phyloP scores from a whole-genome alignment of 495 filamentous ascomycete genomes.

The Lasiosphaeris hirsuta region DNA sequence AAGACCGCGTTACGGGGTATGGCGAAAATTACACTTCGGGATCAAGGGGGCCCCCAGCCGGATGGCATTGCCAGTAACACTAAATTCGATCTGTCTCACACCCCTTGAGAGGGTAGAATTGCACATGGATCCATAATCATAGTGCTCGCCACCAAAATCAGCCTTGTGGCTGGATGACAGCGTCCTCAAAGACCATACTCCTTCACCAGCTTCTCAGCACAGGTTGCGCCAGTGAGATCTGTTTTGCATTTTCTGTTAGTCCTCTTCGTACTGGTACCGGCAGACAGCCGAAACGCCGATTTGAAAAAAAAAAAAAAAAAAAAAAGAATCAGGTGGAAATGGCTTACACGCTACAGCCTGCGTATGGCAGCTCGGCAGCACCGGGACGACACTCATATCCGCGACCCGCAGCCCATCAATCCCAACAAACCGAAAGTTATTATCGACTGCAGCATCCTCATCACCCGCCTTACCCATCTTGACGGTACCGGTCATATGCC shows the following conservation, averaged over 20 bases:
- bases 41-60: no score
- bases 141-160: no score
- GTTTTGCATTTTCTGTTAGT: not conserved
- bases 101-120: no score
- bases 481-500: conserved; percentile 60
- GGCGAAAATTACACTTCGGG: no score
- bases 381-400: conserved; percentile 63
- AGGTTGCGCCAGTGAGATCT: conserved; percentile 36
- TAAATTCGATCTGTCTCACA: no score
- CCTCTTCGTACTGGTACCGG: not conserved
- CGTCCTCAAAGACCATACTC: conserved; percentile 32
- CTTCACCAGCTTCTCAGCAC: conserved; percentile 42
- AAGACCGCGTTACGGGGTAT: no score
- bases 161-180: not conserved
- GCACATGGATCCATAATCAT: no score
- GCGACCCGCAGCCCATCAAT: conserved; percentile 56
- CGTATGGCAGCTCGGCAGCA: conserved; percentile 42
- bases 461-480: conserved; percentile 57
- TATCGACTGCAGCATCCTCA: conserved; percentile 53
- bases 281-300: no score
- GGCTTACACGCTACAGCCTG: conserved; percentile 34
- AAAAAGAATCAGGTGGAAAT: not conserved
- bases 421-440: conserved; percentile 51
- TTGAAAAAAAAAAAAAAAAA: no score
- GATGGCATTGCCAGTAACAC: no score